Conservation (phyloP, 805 yeast genomes). For the Brettanomyces naardenensis region DNA sequence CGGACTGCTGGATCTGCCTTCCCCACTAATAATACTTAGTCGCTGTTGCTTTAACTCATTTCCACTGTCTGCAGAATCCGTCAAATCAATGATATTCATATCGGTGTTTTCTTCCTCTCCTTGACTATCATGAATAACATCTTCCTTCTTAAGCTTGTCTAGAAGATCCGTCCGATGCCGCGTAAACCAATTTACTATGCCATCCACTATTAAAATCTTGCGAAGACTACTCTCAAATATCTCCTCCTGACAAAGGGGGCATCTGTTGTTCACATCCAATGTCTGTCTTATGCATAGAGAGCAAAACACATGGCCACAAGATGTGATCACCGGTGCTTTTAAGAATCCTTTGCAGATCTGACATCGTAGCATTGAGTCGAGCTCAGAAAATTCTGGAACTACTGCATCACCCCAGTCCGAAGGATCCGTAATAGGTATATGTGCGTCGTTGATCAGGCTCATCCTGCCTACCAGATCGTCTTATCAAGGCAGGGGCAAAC, state of each 20-base stretch:
- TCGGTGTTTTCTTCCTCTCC: conserved; percentile 6
- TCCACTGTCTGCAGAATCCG: not conserved
- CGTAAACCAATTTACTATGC: conserved; percentile 48
- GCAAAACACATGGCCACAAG: conserved; percentile 87
- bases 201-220: conserved; percentile 65
- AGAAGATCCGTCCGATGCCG: conserved; percentile 33
- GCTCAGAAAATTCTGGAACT: conserved; percentile 46
- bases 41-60: not conserved
- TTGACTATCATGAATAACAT: conserved; percentile 16
- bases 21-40: not conserved
- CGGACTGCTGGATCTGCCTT: not conserved
- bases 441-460: not conserved
- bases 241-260: conserved; percentile 74
- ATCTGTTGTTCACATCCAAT: conserved; percentile 47
- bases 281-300: conserved; percentile 76
- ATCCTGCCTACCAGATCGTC: not conserved
- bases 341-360: conserved; percentile 83
- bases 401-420: conserved; percentile 56
- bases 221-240: conserved; percentile 62
- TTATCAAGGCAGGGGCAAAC: not conserved
- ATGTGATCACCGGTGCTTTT: conserved; percentile 71
- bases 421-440: conserved; percentile 43
- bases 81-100: conserved; percentile 1
- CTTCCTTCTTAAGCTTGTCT: conserved; percentile 22
- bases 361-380: conserved; percentile 73